A percentile compares a stretch with the other conserved stretches of the same genome.
These are phyloP conservation scores for Aspergillus sp. DNA, from an alignment of 2,329 filamentous ascomycete genomes.

Conservation along the genomic window DNA sequence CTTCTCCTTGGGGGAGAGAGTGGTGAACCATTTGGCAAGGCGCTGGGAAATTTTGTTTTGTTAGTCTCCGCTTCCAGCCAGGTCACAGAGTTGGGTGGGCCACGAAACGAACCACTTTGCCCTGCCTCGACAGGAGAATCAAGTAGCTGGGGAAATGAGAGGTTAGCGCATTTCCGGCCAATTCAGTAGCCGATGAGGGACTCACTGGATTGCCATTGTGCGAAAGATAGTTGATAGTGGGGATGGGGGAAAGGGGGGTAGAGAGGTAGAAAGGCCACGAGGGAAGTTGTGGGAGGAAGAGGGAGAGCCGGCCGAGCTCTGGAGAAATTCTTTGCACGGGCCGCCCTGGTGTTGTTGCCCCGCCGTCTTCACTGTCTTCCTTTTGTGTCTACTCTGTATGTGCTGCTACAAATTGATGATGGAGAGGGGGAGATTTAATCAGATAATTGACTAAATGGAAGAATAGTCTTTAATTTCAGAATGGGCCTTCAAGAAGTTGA, in stretches of 20 bases:
- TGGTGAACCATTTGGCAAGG: conserved; percentile 99
- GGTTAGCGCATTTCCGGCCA: conserved; percentile 22
- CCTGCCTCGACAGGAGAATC: conserved; percentile 95
- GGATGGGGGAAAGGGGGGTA: conserved; percentile 2
- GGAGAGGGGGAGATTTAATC: background rate
- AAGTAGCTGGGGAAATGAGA: conserved; percentile 69
- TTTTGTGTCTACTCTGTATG: background rate
- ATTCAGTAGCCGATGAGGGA: background rate
- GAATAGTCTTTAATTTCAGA: too few species aligned
- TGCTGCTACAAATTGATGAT: background rate
- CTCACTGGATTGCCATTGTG: conserved; percentile 42
- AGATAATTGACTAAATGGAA: background rate
- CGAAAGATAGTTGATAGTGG: conserved; percentile 4
- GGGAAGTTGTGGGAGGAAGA: conserved; percentile 15
- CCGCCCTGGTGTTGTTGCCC: conserved; percentile 12
- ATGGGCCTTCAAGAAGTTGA: too few species aligned
- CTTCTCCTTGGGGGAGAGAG: conserved; percentile 95
- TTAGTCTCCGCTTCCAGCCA: conserved; percentile 29
- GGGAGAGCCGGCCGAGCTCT: conserved; percentile 9
- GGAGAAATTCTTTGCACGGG: conserved; percentile 24
- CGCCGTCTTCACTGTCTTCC: background rate
- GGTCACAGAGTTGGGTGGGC: conserved; percentile 39
- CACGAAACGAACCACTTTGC: conserved; percentile 83
- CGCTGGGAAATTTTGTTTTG: conserved; percentile 62
- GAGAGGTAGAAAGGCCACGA: conserved; percentile 18